Evolutionary conservation across 1,284 basidiomycete species (phyloP).

Genomic region (Meripilus lineatus): DNA sequence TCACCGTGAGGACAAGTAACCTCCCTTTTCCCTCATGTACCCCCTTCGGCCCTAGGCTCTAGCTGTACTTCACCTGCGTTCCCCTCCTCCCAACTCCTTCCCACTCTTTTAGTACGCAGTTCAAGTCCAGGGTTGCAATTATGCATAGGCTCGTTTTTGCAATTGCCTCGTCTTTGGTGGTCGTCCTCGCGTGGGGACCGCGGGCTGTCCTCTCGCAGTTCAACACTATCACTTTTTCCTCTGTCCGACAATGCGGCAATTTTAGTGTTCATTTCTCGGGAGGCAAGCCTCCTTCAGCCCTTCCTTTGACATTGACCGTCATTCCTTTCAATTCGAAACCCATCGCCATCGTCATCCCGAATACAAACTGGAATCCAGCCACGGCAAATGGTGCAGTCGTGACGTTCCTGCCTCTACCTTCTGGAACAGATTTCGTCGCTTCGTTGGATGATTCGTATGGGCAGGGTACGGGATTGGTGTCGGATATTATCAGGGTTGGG

Average conservation of each 20-base stretch:
- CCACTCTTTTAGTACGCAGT: no score
- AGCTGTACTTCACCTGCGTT: no score
- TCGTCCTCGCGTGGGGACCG: conserved; percentile 37
- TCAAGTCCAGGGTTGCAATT: no score
- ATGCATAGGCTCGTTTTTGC: conserved; percentile 29
- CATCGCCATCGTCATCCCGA: conserved; percentile 41
- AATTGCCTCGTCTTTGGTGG: conserved; percentile 29
- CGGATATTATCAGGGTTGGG: conserved; percentile 44
- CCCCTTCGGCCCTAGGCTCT: no score
- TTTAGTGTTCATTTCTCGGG: conserved; percentile 44
- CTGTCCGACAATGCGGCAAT: conserved; percentile 50
- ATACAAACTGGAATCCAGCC: conserved; percentile 30
- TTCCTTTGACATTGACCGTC: conserved; percentile 46
- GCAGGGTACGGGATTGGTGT: conserved; percentile 35
- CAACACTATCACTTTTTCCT: conserved; percentile 41
- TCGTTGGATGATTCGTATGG: conserved; percentile 46
- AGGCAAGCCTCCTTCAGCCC: conserved; percentile 26
- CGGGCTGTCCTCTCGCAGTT: conserved; percentile 41
- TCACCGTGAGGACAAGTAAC: no score
- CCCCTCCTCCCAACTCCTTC: no score
- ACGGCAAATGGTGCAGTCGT: conserved; percentile 38
- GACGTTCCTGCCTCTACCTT: conserved; percentile 47
- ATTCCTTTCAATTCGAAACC: conserved; percentile 47
- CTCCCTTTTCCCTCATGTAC: no score
- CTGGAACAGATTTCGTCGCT: conserved; percentile 47